Conservation (phyloP, 179 eudicot genomes). For the Sideroxylon spinosum region DNA sequence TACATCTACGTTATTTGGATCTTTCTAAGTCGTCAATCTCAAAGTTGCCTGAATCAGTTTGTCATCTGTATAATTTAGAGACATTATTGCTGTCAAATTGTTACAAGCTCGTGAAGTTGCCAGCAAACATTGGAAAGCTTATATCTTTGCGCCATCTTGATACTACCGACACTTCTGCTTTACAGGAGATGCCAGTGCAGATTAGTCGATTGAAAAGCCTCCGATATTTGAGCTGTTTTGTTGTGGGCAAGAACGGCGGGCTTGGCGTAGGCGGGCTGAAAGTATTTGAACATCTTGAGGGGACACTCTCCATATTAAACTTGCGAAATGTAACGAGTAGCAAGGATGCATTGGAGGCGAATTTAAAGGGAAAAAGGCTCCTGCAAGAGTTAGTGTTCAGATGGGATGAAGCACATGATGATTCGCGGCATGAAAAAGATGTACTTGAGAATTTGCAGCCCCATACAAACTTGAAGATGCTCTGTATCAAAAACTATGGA, state of each 20-base stretch:
- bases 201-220: constrained; percentile 7
- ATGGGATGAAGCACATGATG: not conserved
- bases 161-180: not conserved
- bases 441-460: constrained; percentile 11
- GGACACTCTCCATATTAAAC: not conserved
- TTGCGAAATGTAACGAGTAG: not conserved
- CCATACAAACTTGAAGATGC: constrained; percentile 2
- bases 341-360: constrained; percentile 10
- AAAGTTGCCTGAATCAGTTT: constrained; percentile 12
- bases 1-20: constrained; percentile 20
- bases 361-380: not conserved
- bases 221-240: not conserved
- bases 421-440: not conserved
- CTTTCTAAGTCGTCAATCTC: constrained; percentile 10
- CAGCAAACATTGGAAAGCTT: constrained; percentile 3
- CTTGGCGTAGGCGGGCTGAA: not conserved
- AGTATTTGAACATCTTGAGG: not conserved
- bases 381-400: constrained; percentile 7
- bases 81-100: constrained; percentile 14
- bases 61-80: constrained; percentile 20
- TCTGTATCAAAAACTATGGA: not conserved
- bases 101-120: not conserved
- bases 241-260: not conserved
- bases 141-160: constrained; percentile 15
- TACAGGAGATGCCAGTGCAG: constrained; percentile 13